These are phyloP conservation scores for Ilex asprella DNA, from an alignment of 257 asterid species.

Conservation along the genomic window DNA sequence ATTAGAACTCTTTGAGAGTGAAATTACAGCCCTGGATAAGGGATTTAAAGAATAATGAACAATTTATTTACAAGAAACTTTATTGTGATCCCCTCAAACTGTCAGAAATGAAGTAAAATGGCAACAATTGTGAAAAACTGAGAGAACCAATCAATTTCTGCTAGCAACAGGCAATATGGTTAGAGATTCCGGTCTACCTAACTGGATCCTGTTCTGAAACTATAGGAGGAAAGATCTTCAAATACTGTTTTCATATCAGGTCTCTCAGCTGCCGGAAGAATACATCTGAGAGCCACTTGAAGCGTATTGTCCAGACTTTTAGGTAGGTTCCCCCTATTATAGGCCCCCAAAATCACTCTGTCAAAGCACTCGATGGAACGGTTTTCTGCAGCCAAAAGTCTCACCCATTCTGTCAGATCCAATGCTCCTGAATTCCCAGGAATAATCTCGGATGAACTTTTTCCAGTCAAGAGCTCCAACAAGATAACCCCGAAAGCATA, in stretches of 20 bases:
- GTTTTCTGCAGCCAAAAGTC: conserved; percentile 46
- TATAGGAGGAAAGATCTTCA: conserved; percentile 51
- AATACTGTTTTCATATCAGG: conserved; percentile 65
- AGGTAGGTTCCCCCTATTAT: conserved; percentile 13
- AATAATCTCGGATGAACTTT: conserved; percentile 53
- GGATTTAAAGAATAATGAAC: too few species aligned
- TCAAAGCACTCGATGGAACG: conserved; percentile 62
- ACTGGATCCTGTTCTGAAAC: conserved; percentile 16
- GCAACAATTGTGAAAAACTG: too few species aligned
- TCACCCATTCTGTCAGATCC: conserved; percentile 75
- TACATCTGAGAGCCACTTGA: conserved; percentile 56
- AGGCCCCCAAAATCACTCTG: conserved; percentile 20
- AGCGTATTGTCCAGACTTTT: conserved; percentile 44
- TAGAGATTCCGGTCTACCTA: conserved; percentile 5
- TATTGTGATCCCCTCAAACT: too few species aligned
- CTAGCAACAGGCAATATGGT: conserved; percentile 5
- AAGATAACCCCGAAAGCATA: conserved; percentile 72
- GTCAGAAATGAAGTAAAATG: too few species aligned
- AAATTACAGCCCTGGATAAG: too few species aligned
- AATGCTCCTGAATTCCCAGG: conserved; percentile 42
- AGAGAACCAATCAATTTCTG: conserved; percentile 4
- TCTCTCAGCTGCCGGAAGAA: conserved; percentile 72
- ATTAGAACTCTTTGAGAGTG: too few species aligned
- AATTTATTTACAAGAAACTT: too few species aligned
- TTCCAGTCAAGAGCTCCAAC: conserved; percentile 67